Conservation (phyloP, 2,329 filamentous ascomycete genomes). For the Ophiostoma quercus region DNA sequence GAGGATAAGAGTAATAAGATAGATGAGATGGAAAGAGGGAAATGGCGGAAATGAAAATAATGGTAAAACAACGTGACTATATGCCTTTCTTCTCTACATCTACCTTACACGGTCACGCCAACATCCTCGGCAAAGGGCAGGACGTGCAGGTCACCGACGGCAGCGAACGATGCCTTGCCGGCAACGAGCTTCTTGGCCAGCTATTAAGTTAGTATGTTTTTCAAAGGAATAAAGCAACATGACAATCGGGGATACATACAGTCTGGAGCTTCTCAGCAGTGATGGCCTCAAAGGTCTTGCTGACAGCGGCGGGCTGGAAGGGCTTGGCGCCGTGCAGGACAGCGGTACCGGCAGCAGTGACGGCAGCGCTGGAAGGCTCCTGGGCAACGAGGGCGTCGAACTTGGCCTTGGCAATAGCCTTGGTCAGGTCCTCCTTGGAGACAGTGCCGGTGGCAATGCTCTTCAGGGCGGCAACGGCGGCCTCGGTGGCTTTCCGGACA, state of each 20-base stretch:
- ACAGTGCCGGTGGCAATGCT: slow-evolving; percentile 69
- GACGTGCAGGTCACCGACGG: slow-evolving; percentile 85
- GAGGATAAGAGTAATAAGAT: not conserved
- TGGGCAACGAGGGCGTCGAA: slow-evolving; percentile 81
- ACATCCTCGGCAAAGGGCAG: slow-evolving; percentile 92
- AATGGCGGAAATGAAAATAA: not conserved
- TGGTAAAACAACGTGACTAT: slow-evolving; percentile 14
- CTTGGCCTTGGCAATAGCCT: slow-evolving; percentile 89
- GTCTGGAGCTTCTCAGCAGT: slow-evolving; percentile 78
- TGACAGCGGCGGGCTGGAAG: slow-evolving; percentile 73
- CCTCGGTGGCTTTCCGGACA: slow-evolving; percentile 68
- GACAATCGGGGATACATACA: slow-evolving; percentile 48
- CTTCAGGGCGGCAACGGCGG: slow-evolving; percentile 77
- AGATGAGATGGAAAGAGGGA: not conserved
- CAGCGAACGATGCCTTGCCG: slow-evolving; percentile 80
- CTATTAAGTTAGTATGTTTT: slow-evolving; percentile 42
- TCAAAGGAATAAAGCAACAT: not conserved
- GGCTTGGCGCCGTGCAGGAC: slow-evolving; percentile 76
- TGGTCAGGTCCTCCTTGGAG: slow-evolving; percentile 77
- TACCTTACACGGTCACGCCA: slow-evolving; percentile 81
- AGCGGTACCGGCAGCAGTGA: slow-evolving; percentile 79
- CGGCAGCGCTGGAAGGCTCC: slow-evolving; percentile 69
- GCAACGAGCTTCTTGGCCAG: slow-evolving; percentile 82
- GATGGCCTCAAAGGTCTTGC: slow-evolving; percentile 70
- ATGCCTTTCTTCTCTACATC: slow-evolving; percentile 12